These are phyloP conservation scores for Eruca vesicaria DNA, from an alignment of 441 rosid genomes.

Conservation along the genomic window DNA sequence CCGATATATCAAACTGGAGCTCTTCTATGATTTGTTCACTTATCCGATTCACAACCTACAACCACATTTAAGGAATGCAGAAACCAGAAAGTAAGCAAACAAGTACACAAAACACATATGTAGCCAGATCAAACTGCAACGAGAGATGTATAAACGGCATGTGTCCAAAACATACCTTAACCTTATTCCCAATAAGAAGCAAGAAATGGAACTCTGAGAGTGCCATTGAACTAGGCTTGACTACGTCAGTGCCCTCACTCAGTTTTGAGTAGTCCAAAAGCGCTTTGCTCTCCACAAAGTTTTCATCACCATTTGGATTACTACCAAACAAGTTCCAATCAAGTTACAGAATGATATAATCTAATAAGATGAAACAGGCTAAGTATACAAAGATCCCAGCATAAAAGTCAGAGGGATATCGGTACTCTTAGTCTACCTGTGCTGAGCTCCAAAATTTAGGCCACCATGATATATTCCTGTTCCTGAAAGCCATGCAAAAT, in stretches of 20 bases:
- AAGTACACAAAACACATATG: neutral
- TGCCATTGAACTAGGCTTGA: constrained; percentile 89
- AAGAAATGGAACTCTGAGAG: constrained; percentile 96
- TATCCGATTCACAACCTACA: constrained; percentile 92
- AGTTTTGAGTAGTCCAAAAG: constrained; percentile 82
- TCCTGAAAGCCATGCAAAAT: constrained; percentile 99
- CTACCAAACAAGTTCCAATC: constrained; percentile 44
- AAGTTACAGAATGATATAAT: constrained; percentile 24
- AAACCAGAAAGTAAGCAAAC: constrained; percentile 14
- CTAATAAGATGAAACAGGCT: constrained; percentile 3
- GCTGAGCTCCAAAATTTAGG: constrained; percentile 95
- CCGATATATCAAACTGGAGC: constrained; percentile 90
- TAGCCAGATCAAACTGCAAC: constrained; percentile 15
- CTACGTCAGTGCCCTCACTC: constrained; percentile 67
- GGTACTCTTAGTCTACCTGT: constrained; percentile 55
- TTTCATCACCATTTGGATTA: constrained; percentile 88
- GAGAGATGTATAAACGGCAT: constrained; percentile 8
- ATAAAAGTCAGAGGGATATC: constrained; percentile 15
- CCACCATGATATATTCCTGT: constrained; percentile 99
- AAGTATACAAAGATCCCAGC: constrained; percentile 20
- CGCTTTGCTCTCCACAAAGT: constrained; percentile 98
- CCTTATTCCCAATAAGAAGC: constrained; percentile 93
- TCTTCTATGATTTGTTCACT: constrained; percentile 97
- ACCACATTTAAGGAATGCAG: constrained; percentile 24
- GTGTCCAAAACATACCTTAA: constrained; percentile 72